Evolutionary conservation across 495 filamentous ascomycete genomes (phyloP), one percentile per base, ranked within the genome.

Genomic region (Talaromyces adpressus): DNA sequence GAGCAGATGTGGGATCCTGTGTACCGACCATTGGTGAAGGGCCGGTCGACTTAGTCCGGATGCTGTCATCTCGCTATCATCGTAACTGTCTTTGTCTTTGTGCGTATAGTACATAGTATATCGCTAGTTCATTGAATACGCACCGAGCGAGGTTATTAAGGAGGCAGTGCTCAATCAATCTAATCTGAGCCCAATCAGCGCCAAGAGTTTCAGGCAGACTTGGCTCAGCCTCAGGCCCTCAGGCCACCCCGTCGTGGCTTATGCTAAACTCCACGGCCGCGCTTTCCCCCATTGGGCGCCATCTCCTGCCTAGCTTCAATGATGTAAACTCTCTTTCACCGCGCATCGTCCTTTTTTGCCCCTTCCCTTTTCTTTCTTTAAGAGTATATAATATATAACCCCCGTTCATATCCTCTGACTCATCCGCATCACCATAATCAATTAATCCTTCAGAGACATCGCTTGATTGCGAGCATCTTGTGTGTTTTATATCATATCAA

Each of bases 1-100:
- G 88, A 87, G 72, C 92, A 94, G 79, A 96, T 96, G 92, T 96
- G 92, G 92, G 84, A 93, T 64, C 82, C 92, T 29, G 73, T 71
- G 22, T 96, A 96, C 70, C 70, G 89, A 22, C 82, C 84, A 34
- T 70, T 94, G 58, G 82, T 77, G 67, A 76, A 75, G 27, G 18
- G 29, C 0, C n/a, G 30, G 45, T 49, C 45, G 18, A 49, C 16
- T 20, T 49, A 49, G 45, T 45, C 39, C 4, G 39, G 14, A 36
- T 36, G 32, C 32, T 9, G 32, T 11, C 32, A 36, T 36, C 32
- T 34, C 32, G 32, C 32, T 1, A 8, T 9, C 32, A 34, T 34
- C 32, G 3, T 5, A 11, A 34, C 3, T 20, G 18, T 18, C 32
- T 49, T 18, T 27, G 20, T 49, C 45, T 20, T 49, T 9, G 45